These are phyloP conservation scores for Cordyceps fumosorosea DNA, from an alignment of 2,329 filamentous ascomycete species.

Conservation along the genomic window DNA sequence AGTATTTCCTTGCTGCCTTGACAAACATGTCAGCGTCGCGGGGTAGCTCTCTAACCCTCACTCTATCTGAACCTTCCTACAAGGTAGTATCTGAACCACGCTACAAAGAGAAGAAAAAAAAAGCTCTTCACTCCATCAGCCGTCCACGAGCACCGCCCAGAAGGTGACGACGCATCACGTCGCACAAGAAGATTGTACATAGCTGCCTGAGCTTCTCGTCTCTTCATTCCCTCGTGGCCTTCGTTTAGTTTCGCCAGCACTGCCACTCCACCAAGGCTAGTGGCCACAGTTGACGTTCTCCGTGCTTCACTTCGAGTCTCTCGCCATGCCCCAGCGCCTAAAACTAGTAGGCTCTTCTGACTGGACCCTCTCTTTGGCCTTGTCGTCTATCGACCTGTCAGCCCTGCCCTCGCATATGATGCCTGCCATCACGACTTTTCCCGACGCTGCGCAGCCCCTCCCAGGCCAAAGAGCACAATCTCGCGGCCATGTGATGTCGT, in stretches of 20 bases:
- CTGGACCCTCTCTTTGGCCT: not conserved
- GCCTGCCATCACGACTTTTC: not conserved
- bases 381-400: not conserved
- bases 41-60: conserved; percentile 4
- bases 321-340: not conserved
- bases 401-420: conserved; percentile 3
- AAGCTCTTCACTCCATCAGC: too few relatives aligned
- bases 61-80: not conserved
- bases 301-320: not conserved
- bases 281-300: not conserved
- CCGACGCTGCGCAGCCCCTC: not conserved
- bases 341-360: not conserved
- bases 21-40: not conserved
- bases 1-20: not conserved
- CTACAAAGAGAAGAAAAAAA: not conserved
- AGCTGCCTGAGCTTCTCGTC: not conserved
- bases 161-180: conserved; percentile 4
- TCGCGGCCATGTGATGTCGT: conserved; percentile 8
- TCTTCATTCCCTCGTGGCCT: not conserved
- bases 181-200: conserved; percentile 1
- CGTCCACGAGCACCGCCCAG: not conserved
- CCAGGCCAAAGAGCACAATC: conserved; percentile 2
- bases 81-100: not conserved
- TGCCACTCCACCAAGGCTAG: conserved; percentile 6
- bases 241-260: conserved; percentile 7